Conservation (phyloP, 78 protist genomes). For the Monosiga brevicollis region DNA sequence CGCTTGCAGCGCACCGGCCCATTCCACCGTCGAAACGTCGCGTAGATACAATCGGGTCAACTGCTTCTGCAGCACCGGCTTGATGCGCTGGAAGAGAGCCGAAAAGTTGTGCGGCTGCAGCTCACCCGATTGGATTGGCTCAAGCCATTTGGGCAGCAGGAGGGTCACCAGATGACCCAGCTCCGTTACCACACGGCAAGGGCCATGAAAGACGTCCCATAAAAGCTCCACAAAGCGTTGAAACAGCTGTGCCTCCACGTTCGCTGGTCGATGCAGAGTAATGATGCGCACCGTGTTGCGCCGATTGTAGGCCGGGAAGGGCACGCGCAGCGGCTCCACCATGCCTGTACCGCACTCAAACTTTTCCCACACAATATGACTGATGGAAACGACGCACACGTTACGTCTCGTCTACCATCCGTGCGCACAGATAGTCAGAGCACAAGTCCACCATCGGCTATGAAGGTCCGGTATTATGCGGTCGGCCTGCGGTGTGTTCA, state of each 20-base stretch:
- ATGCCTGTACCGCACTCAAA: neutral
- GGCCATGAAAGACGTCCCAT: neutral
- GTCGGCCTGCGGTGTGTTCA: too few relatives aligned
- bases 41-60: neutral
- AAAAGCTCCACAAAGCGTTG: neutral
- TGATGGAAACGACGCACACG: neutral
- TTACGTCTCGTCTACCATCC: neutral
- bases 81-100: neutral
- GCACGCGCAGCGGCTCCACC: neutral
- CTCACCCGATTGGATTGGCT: neutral
- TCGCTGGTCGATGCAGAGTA: neutral
- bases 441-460: too few relatives aligned
- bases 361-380: neutral
- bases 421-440: too few relatives aligned
- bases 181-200: conserved; percentile 2
- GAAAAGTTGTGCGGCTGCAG: neutral
- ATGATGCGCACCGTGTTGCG: neutral
- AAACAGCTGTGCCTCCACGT: neutral
- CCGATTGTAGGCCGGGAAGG: neutral
- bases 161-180: neutral
- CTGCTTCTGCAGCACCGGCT: neutral
- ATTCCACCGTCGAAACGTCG: neutral
- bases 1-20: too few relatives aligned
- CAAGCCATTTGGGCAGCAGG: neutral
- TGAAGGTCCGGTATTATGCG: too few relatives aligned